phyloP scores from a whole-genome alignment of 768 basidiomycete genomes.

The Lyophyllum atratum region DNA sequence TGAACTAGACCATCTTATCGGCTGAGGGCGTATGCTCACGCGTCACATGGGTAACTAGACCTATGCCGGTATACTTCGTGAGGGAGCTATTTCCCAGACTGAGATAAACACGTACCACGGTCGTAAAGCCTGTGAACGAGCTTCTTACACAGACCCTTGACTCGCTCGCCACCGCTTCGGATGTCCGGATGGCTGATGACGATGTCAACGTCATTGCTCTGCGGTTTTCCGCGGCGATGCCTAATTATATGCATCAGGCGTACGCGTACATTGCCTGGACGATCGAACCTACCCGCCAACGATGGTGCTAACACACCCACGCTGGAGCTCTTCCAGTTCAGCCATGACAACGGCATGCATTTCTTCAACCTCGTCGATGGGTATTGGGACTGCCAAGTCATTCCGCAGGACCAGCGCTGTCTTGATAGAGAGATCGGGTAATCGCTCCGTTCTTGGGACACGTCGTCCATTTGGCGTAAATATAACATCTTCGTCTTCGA shows the following conservation, averaged over 20 bases:
- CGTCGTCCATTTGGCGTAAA: slow-evolving; percentile 35
- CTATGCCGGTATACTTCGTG: slow-evolving; percentile 30
- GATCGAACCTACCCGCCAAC: slow-evolving; percentile 69
- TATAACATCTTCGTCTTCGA: slow-evolving; percentile 17
- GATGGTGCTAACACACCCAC: slow-evolving; percentile 73
- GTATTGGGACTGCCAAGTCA: slow-evolving; percentile 59
- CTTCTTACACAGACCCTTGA: slow-evolving; percentile 64
- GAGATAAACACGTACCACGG: slow-evolving; percentile 42
- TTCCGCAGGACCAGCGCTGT: slow-evolving; percentile 59
- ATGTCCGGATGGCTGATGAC: slow-evolving; percentile 75
- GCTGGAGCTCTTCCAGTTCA: slow-evolving; percentile 63
- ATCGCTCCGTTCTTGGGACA: slow-evolving; percentile 12
- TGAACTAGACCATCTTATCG: not conserved
- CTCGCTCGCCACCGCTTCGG: slow-evolving; percentile 40
- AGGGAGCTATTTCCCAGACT: not conserved
- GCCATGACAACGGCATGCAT: slow-evolving; percentile 68
- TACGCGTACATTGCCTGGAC: not conserved
- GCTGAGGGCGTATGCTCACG: slow-evolving; percentile 49
- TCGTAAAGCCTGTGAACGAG: slow-evolving; percentile 60
- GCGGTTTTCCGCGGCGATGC: slow-evolving; percentile 80
- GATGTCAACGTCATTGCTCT: slow-evolving; percentile 88
- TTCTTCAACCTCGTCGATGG: slow-evolving; percentile 75
- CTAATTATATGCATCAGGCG: slow-evolving; percentile 35
- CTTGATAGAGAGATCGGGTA: slow-evolving; percentile 46
- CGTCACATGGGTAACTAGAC: slow-evolving; percentile 81